Evolutionary conservation across 176 grass and related monocot genomes (phyloP), one percentile per base, ranked within the genome.

Genomic region (Eragrostis curvula): DNA sequence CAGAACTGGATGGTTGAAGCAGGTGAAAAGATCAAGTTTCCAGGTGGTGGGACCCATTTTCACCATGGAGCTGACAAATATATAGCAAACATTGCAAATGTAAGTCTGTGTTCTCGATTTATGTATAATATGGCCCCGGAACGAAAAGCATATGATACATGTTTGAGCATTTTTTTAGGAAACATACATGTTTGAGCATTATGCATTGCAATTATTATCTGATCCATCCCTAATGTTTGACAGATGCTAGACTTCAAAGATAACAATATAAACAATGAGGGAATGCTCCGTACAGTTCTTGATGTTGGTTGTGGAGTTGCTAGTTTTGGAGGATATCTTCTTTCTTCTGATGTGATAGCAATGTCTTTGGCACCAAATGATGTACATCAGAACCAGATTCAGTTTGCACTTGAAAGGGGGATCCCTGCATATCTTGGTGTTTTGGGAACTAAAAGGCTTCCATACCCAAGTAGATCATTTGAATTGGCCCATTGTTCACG

Each of bases 291-390:
- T 71, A 89, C 96, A 45, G 90, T 98, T 88, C 84, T 98, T 74
- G 96, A 98, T 86, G 92, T 98, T 81, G 96, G 96, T 42, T 98
- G 96, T n/a, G 96, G 96, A 62, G 96, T 98, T 58, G 96, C 96
- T 70, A 98, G 96, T 79, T 98, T 98, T 57, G 96, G 96, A 62
- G 96, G 96, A 67, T 98, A 98, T 77, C 96, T 98, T 62, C 90
- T 98, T 82, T 95, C 96, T 64, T 95, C 90, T 45, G 85, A 98
- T 80, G 91, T 95, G 28, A 90, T 98, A 46, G 84, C 96, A 14
- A 98, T 98, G 96, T 98, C 96, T 83, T 85, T 98, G 74, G 96
- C 96, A 85, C 96, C 96, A 21, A 98, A 98, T n/a, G 96, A 98
- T 89, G 96, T 98, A n/a, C 96, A 98, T 87, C 92, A 98, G 75